Percentiles rank a stretch among this genome's conserved stretches.
These are phyloP conservation scores for Coelastrella sp. DNA, from an alignment of 139 green algal genomes.

Conservation along the genomic window DNA sequence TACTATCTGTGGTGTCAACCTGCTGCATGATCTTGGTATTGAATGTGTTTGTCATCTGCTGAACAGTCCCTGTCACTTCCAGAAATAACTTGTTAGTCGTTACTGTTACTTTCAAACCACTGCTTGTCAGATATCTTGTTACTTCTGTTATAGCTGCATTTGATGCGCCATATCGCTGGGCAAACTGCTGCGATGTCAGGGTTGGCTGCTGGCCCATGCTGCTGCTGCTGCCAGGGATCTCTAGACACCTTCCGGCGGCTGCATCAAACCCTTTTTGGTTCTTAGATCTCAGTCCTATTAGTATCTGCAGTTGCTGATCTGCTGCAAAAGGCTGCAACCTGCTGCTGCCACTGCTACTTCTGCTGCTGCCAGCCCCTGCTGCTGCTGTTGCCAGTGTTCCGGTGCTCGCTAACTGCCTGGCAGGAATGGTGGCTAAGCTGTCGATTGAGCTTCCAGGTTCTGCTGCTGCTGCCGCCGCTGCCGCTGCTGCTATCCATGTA, in stretches of 20 bases:
- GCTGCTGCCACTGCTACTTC: background rate
- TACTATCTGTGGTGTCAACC: background rate
- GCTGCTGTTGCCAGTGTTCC: background rate
- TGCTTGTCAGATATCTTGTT: background rate
- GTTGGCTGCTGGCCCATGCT: background rate
- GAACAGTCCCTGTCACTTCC: background rate
- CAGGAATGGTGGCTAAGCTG: background rate
- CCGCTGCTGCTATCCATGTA: background rate
- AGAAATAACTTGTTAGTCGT: background rate
- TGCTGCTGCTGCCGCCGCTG: background rate
- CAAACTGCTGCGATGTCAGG: background rate
- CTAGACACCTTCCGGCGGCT: background rate
- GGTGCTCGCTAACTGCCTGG: background rate
- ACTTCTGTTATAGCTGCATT: background rate
- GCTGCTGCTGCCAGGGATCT: background rate
- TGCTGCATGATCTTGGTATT: background rate
- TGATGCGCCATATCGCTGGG: background rate
- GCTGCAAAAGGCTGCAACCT: background rate
- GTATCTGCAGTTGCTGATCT: background rate
- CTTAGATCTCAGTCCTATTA: background rate
- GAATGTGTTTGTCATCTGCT: background rate
- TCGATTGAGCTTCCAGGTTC: background rate
- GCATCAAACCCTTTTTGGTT: background rate
- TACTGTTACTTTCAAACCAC: background rate
- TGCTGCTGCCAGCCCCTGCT: background rate